Base-by-base conservation (phyloP, 2,329 filamentous ascomycete genomes). In the Fusarium circinatum region DNA sequence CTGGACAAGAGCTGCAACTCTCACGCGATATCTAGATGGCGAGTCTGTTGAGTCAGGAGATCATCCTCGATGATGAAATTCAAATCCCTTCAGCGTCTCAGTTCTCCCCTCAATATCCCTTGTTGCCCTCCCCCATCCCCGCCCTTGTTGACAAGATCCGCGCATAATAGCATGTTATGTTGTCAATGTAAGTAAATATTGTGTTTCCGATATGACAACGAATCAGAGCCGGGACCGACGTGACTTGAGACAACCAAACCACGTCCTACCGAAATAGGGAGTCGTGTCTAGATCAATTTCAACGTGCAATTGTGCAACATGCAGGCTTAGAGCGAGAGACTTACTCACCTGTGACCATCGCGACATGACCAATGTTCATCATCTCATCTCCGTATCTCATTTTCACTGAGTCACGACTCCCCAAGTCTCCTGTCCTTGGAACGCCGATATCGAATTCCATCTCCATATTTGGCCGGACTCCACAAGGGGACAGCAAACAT, bases 141-240 rank as follows among this genome's bases (percentile, higher is more conserved):
- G 54, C 65, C 52, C 54, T 62, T 60, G 45, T 66, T 60, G 41
- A 62, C 49, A 38, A 47, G 62, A 68, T 75, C 44, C 62, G 32
- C 71, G 49, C 44, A 26, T 42, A 41, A 56, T 64, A 12, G 39
- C n/a, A 45, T 71, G 63, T 45, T 48, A 34, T 62, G 55, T 60
- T 54, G 54, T 48, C 47, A 57, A 47, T 42, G 45, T 62, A 67
- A 60, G 52, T 73, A 73, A 73, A 67, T 66, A 74, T 68, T 65
- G 52, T 68, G 56, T 56, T 68, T 73, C 65, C 30, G 26, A 65
- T 71, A 44, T 26, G 26, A 49, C 34, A 51, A 60, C 66, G 52
- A 71, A 59, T 68, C 58, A 62, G 39, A 48, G 20, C 38, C 47
- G 47, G 49, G 42, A 61, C 51, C 49, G 55, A 65, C 67, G 51